These are phyloP conservation scores for Dioszegia aurantiaca DNA, from an alignment of 768 basidiomycete species.

Conservation along the genomic window DNA sequence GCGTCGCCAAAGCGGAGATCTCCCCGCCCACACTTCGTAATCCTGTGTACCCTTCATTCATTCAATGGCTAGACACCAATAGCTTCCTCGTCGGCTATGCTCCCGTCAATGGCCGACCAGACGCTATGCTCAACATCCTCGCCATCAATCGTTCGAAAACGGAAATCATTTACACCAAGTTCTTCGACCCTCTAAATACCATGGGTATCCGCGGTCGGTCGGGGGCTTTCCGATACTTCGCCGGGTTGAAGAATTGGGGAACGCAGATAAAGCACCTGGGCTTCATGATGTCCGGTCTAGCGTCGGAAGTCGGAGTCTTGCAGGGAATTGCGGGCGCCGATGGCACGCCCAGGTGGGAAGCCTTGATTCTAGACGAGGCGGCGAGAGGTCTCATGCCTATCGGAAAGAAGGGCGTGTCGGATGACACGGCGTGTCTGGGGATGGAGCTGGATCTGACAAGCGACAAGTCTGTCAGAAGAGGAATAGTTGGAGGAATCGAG, in stretches of 20 bases:
- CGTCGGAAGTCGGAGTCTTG: conserved; percentile 51
- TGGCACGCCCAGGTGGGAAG: conserved; percentile 39
- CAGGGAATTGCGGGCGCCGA: conserved; percentile 26
- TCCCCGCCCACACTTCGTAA: conserved; percentile 33
- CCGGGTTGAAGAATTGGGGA: conserved; percentile 49
- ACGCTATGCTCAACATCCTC: conserved; percentile 50
- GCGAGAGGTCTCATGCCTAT: conserved; percentile 47
- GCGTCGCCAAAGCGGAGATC: conserved; percentile 49
- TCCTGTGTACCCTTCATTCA: conserved; percentile 25
- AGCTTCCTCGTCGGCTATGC: conserved; percentile 53
- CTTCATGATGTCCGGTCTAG: conserved; percentile 47
- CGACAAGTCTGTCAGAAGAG: conserved; percentile 36
- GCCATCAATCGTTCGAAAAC: conserved; percentile 44
- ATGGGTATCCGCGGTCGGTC: conserved; percentile 49
- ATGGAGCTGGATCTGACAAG: conserved; percentile 53
- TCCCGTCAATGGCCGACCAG: conserved; percentile 25
- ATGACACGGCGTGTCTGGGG: conserved; percentile 51
- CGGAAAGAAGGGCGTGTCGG: conserved; percentile 36
- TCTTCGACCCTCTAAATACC: conserved; percentile 48
- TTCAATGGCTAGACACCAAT: conserved; percentile 56
- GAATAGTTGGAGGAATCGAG: conserved; percentile 50
- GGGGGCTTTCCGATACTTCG: conserved; percentile 37
- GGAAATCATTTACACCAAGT: conserved; percentile 44
- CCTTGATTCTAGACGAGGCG: conserved; percentile 51
- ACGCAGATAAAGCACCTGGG: conserved; percentile 50